Percentiles rank a stretch among this genome's conserved stretches.
These are phyloP conservation scores for Oryza nivara DNA, from an alignment of 176 grass and related monocot species.

Conservation along the genomic window DNA sequence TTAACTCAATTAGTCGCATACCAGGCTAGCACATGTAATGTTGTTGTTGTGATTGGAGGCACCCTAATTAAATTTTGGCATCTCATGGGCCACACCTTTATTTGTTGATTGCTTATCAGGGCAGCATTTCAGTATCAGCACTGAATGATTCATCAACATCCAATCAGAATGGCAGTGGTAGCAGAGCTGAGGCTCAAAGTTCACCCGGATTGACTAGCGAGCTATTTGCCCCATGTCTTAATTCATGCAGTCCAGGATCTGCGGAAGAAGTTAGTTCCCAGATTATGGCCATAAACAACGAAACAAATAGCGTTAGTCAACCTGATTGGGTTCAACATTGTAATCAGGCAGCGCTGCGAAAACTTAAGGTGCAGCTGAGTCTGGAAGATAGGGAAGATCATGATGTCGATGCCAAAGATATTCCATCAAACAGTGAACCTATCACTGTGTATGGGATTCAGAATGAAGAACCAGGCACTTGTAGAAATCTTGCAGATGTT, in stretches of 20 bases:
- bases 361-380: slow-evolving; percentile 54
- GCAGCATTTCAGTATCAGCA: slow-evolving; percentile 50
- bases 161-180: slow-evolving; percentile 48
- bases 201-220: slow-evolving; percentile 50
- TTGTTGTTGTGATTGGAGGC: slow-evolving; percentile 18
- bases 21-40: slow-evolving; percentile 1
- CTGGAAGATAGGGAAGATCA: slow-evolving; percentile 53
- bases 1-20: slow-evolving; percentile 7
- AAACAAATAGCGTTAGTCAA: slow-evolving; percentile 27
- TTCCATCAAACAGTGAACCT: slow-evolving; percentile 37
- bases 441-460: slow-evolving; percentile 15
- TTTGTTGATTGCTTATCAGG: slow-evolving; percentile 44
- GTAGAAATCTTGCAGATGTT: slow-evolving; percentile 43
- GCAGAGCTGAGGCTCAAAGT: slow-evolving; percentile 50
- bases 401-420: neutral
- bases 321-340: slow-evolving; percentile 55
- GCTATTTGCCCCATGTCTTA: slow-evolving; percentile 46
- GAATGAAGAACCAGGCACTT: slow-evolving; percentile 36
- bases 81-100: slow-evolving; percentile 2
- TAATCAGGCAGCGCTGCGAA: slow-evolving; percentile 43
- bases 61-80: neutral
- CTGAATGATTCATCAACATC: slow-evolving; percentile 46
- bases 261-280: slow-evolving; percentile 83
- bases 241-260: slow-evolving; percentile 59
- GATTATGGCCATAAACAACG: slow-evolving; percentile 37